Conservation (phyloP, 768 basidiomycete species). For the Gautieria morchelliformis region DNA sequence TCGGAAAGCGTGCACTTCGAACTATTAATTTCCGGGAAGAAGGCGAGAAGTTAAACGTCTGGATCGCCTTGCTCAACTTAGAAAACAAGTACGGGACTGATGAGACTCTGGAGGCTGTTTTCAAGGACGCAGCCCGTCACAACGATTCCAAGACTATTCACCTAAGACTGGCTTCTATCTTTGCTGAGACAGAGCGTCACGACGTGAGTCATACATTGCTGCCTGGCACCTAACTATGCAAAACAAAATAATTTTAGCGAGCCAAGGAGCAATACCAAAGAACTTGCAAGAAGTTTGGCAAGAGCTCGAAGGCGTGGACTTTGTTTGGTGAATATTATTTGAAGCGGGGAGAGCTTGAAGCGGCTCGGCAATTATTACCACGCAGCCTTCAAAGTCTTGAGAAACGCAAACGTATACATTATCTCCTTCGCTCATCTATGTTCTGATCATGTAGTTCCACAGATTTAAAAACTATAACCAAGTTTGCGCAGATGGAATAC, state of each 20-base stretch:
- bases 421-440: neutral
- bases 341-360: conserved; percentile 60
- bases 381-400: conserved; percentile 85
- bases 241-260: conserved; percentile 38
- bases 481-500: conserved; percentile 93
- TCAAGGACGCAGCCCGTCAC: conserved; percentile 81
- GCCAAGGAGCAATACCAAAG: conserved; percentile 88
- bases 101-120: conserved; percentile 64
- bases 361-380: conserved; percentile 77
- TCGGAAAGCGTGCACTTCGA: conserved; percentile 72
- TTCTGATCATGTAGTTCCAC: neutral
- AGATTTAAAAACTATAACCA: conserved; percentile 95
- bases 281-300: conserved; percentile 89
- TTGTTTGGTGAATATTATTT: conserved; percentile 78
- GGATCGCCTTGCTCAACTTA: conserved; percentile 92
- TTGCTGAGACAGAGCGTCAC: conserved; percentile 73
- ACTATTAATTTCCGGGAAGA: conserved; percentile 95
- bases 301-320: conserved; percentile 92
- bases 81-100: conserved; percentile 90
- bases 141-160: conserved; percentile 93
- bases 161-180: conserved; percentile 73
- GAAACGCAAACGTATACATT: conserved; percentile 79
- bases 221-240: neutral
- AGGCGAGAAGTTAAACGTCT: conserved; percentile 90
- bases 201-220: conserved; percentile 38